phyloP scores from a whole-genome alignment of 1,284 basidiomycete species.

The Ceratobasidium sp. region DNA sequence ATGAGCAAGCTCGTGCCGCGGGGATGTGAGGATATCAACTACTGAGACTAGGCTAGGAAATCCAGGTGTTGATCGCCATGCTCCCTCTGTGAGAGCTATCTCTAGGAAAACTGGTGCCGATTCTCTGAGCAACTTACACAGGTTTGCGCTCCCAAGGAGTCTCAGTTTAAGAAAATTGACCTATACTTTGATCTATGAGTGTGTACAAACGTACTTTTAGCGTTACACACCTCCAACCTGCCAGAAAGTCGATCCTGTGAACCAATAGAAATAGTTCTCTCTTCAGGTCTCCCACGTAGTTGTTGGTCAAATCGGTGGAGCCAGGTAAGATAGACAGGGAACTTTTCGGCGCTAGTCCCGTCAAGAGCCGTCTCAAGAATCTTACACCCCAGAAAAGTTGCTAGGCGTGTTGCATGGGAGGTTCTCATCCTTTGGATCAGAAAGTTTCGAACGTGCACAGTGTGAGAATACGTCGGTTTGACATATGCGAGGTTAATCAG shows the following conservation, averaged over 20 bases:
- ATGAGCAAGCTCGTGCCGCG: background rate
- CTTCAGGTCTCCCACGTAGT: background rate
- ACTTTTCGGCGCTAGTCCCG: background rate
- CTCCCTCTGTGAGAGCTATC: too few species aligned
- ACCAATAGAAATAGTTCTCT: background rate
- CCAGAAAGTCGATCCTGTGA: background rate
- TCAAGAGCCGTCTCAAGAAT: background rate
- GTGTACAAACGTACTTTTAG: too few species aligned
- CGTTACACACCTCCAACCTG: constrained; percentile 19
- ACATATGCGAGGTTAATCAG: constrained; percentile 9
- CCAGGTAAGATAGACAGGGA: background rate
- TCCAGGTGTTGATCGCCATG: background rate
- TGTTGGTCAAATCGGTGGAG: constrained; percentile 16
- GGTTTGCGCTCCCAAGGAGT: background rate
- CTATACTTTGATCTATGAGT: background rate
- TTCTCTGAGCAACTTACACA: background rate
- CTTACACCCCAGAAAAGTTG: background rate
- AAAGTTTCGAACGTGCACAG: background rate
- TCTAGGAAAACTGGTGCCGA: background rate
- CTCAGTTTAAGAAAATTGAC: constrained; percentile 9
- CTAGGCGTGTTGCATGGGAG: background rate
- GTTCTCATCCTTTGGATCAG: background rate
- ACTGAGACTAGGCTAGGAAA: background rate
- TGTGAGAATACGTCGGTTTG: background rate
- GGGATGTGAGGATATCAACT: background rate